A percentile compares a stretch with the other conserved stretches of the same genome.
Evolutionary conservation across 352 stramenopile genomes (phyloP).

Genomic region (Lagenidium giganteum): DNA sequence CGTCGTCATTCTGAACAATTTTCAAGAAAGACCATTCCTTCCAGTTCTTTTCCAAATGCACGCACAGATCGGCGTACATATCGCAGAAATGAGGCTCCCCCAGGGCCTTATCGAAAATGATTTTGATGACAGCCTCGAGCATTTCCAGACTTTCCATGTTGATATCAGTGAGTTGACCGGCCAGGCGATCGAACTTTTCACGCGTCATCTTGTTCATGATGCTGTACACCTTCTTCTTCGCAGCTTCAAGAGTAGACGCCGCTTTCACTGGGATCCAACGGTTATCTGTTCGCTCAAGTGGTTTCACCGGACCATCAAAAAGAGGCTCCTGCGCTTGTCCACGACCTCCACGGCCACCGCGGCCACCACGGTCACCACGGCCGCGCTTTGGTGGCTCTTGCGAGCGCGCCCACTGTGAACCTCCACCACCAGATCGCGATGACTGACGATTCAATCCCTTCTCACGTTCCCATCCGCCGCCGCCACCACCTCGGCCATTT

Average conservation of each 20-base stretch:
- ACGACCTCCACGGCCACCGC: slow-evolving; percentile 20
- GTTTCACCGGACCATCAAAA: slow-evolving; percentile 76
- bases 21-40: slow-evolving; percentile 83
- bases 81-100: slow-evolving; percentile 86
- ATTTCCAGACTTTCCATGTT: slow-evolving; percentile 94
- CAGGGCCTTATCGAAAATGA: slow-evolving; percentile 90
- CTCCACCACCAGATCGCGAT: slow-evolving; percentile 24
- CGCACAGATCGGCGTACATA: slow-evolving; percentile 90
- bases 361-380: slow-evolving; percentile 28
- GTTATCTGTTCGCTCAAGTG: slow-evolving; percentile 73
- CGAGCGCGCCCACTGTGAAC: slow-evolving; percentile 43
- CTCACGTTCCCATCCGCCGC: slow-evolving; percentile 21
- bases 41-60: slow-evolving; percentile 74
- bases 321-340: slow-evolving; percentile 39
- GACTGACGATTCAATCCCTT: slow-evolving; percentile 27
- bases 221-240: slow-evolving; percentile 84
- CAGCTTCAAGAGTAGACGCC: slow-evolving; percentile 65
- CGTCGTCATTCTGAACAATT: slow-evolving; percentile 79
- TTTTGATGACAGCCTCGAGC: slow-evolving; percentile 90
- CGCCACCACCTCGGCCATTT: too few species aligned
- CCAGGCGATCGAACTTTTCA: slow-evolving; percentile 92
- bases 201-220: slow-evolving; percentile 95
- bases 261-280: slow-evolving; percentile 83
- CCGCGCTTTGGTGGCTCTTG: slow-evolving; percentile 52
- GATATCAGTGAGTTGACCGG: slow-evolving; percentile 89